phyloP scores from a whole-genome alignment of 371 early-diverging fungal species.

The Rhizopus arrhizus region DNA sequence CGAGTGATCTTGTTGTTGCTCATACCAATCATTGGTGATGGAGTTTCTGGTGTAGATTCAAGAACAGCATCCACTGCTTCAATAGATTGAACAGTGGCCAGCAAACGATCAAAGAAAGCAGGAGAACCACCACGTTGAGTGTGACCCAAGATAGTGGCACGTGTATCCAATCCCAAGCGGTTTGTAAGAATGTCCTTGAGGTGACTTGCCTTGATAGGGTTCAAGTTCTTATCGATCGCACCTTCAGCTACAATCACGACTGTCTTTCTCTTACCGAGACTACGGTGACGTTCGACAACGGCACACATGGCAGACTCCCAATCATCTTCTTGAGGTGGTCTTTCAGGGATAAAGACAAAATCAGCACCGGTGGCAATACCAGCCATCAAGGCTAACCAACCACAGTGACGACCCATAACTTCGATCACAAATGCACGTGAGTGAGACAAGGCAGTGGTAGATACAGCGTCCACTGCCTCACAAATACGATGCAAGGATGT shows the following conservation, averaged over 20 bases:
- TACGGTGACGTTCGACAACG: constrained; percentile 72
- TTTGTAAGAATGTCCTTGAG: constrained; percentile 83
- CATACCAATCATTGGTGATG: constrained; percentile 93
- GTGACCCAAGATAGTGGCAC: constrained; percentile 96
- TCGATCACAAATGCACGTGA: constrained; percentile 98
- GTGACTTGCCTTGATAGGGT: constrained; percentile 87
- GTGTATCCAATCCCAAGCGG: constrained; percentile 86
- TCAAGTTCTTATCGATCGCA: constrained; percentile 89
- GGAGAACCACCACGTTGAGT: constrained; percentile 99
- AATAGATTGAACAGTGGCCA: constrained; percentile 93
- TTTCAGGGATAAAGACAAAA: constrained; percentile 97
- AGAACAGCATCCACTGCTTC: constrained; percentile 97
- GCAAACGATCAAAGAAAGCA: constrained; percentile 90
- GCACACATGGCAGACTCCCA: constrained; percentile 89
- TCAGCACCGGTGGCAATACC: constrained; percentile 87
- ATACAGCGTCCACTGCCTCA: constrained; percentile 94
- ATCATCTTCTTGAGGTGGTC: constrained; percentile 83
- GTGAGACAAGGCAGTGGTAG: constrained; percentile 96
- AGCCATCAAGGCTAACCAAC: constrained; percentile 99
- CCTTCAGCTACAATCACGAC: constrained; percentile 98
- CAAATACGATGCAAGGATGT: constrained; percentile 97
- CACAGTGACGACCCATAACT: constrained; percentile 99
- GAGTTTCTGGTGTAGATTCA: constrained; percentile 79
- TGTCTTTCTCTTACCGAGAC: constrained; percentile 86
- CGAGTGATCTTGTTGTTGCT: constrained; percentile 82